Evolutionary conservation across 768 basidiomycete species (phyloP), one percentile per base, ranked within the genome.

Genomic region (Suillus subaureus): DNA sequence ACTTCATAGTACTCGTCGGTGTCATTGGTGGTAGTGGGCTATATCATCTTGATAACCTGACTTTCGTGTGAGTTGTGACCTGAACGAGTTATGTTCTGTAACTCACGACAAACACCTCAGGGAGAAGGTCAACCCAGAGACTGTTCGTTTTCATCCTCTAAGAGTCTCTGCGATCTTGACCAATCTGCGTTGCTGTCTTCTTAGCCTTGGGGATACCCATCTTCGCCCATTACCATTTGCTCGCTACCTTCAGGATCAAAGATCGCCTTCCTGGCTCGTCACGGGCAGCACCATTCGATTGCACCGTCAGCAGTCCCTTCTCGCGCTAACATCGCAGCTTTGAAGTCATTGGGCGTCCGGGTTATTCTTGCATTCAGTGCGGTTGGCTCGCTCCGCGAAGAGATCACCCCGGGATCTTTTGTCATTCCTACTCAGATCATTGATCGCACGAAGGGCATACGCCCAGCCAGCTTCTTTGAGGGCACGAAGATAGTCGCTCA

Each of bases 341-440:
- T 98, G 73, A 98, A 98, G 79, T 89, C 88, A 49, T 84, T 99
- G 70, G 97, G 97, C 49, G 92, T 95, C 9, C 87, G 89, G 68
- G 93, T 89, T 58, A 87, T 99, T 74, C 82, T 99, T 69, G 95
- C 96, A 8, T 99, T 99, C 84, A 93, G 91, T 43, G 96, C 97
- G 21, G 97, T 99, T 54, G 97, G 97, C 33, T 96, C 93, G 11
- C 85, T 99, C 13, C 87, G 94, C 51, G 97, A 99, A 75, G 95
- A 97, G 72, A 93, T 98, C 77, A 76, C 87, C 39, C 96, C 96
- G 0, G 96, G 97, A 31, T 88, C 94, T 66, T 95, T 98, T 77
- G 83, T 87, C 61, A 86, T 99, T 51, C 96, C 96, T 2, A 83
- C 85, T 40, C 96, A 98, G 78, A 91, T 98, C 80, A 98, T 99